A percentile compares a stretch with the other conserved stretches of the same genome.
phyloP scores from a whole-genome alignment of 2,329 filamentous ascomycete species.

The Monosporascus sp. region DNA sequence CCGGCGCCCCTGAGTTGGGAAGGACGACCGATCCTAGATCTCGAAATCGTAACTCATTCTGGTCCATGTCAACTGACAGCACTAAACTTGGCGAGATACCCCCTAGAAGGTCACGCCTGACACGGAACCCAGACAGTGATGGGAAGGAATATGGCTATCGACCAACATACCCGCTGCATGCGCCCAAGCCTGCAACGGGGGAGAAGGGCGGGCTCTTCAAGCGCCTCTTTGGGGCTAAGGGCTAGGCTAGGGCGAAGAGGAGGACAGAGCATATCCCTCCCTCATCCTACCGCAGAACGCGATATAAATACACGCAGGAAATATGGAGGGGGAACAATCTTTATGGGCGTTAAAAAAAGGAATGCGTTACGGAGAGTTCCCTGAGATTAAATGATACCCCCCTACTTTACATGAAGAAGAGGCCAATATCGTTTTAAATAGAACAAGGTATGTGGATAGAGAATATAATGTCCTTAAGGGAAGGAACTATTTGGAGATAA shows the following conservation, averaged over 20 bases:
- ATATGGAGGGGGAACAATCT: too few species aligned
- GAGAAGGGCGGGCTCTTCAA: neutral
- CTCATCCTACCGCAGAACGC: too few species aligned
- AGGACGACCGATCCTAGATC: neutral
- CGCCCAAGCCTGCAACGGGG: neutral
- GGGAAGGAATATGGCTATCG: neutral
- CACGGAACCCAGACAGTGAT: neutral
- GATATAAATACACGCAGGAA: too few species aligned
- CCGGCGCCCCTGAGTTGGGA: neutral
- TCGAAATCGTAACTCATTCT: constrained; percentile 20
- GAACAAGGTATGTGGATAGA: too few species aligned
- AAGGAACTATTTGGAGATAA: too few species aligned
- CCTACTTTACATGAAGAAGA: too few species aligned
- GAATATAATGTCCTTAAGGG: too few species aligned
- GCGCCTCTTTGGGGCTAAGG: neutral
- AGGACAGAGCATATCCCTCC: too few species aligned
- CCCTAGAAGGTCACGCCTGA: constrained; percentile 1
- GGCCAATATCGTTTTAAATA: too few species aligned
- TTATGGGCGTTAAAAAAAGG: too few species aligned
- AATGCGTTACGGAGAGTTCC: too few species aligned
- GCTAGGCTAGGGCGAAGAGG: neutral
- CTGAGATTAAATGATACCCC: too few species aligned
- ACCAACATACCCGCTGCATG: constrained; percentile 4
- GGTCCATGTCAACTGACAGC: constrained; percentile 36
- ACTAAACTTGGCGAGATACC: constrained; percentile 40